Evolutionary conservation across 345 rosid genomes (phyloP), one percentile per base, ranked within the genome.

Genomic region (Eucalyptus sideroxylon): DNA sequence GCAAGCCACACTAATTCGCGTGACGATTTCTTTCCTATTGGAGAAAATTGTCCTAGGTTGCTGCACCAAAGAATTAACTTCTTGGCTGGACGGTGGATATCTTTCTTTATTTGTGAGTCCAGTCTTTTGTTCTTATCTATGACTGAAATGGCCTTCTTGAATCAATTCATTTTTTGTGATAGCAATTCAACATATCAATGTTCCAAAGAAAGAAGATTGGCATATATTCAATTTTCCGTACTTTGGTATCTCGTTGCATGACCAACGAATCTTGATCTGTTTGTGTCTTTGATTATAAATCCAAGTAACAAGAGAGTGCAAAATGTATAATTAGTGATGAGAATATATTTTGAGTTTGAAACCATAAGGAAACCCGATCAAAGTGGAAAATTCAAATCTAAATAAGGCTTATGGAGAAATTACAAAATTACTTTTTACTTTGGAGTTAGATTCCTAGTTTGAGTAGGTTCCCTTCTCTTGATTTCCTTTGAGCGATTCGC

Each of bases 221-320:
- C 51, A 80, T 90, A 62, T 92, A 91, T 53, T 89, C 49, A 42
- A 86, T 24, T 26, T 89, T 87, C 92, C 91, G 82, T 34, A 90
- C 62, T 86, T 92, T 91, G 7, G 45, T 81, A 53, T 90, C 13
- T 60, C 91, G 88, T 42, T 89, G 91, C 83, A 59, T 49, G 44
- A 90, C 89, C 80, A 90, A 86, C 93, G 89, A 91, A 3, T 90
- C 86, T 50, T 1, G 91, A 87, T 92, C 91, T n/a, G 37, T 12
- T 8, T n/a, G 67, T 72, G 7, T 7, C 24, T 90, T 87, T 62
- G 13, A 8, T 19, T 55, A 89, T 72, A 91, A 87, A 89, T 92
- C 92, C 89, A 92, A 82, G 86, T 89, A 88, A 55, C 89, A 92
- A 11, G 94, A 92, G 7, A 92, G 90, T 90, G 91, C 45, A 1